Evolutionary conservation across 768 basidiomycete genomes (phyloP), one percentile per base, ranked within the genome.

Genomic region (Grammothele lineata): DNA sequence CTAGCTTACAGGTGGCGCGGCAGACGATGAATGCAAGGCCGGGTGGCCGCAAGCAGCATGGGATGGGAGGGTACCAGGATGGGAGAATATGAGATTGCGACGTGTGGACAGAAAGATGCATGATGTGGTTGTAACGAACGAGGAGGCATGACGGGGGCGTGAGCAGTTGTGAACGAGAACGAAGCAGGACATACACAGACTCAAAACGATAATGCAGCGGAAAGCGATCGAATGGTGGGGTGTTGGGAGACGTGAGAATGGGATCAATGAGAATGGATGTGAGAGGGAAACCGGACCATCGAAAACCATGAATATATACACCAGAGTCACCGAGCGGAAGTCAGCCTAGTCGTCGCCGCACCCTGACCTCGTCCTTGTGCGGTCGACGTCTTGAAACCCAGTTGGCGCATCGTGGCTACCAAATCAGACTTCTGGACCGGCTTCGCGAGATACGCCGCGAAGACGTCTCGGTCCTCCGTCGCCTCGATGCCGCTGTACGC

Each of bases 311-410:
- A 53, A 47, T n/a, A 44, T 52, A 52, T 49, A 57, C 40, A 54
- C 50, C 45, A 42, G 43, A 38, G 55, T 47, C 30, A 53, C 50
- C 50, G 51, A 37, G 44, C 43, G 34, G 53, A 45, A 33, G 56
- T 55, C 32, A 57, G 19, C 41, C 51, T 50, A 11, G 47, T 54
- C 15, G 45, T 46, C 22, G 27, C 27, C 27, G 14, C n/a, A n/a
- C n/a, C n/a, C 15, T 32, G 47, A 30, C 57, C 57, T 10, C 61
- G 59, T 14, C 76, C 81, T 56, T 77, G 84, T 53, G 80, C 74
- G 14, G 86, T 81, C 15, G 87, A 81, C 19, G 87, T 90, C 75
- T 83, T 92, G 77, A 96, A 95, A 22, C 93, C 93, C 47, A 96
- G 76, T 60, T 88, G 83, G 33, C 85, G 84, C 80, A 96, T 85